Percentiles rank a stretch among this genome's conserved stretches.
These are phyloP conservation scores for Metschnikowia lunata DNA, from an alignment of 805 yeast species.

Conservation along the genomic window DNA sequence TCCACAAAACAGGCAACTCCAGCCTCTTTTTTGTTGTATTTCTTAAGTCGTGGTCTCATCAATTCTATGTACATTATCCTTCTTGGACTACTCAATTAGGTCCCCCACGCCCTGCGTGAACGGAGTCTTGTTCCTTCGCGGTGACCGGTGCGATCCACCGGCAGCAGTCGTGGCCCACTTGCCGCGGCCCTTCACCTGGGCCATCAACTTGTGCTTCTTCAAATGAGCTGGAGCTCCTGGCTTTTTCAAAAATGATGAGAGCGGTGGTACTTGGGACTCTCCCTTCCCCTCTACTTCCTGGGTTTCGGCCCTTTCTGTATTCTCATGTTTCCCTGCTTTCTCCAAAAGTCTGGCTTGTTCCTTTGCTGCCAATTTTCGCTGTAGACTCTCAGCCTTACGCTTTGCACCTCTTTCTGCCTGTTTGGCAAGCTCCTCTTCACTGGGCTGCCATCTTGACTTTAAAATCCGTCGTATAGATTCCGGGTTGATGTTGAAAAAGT, in stretches of 20 bases:
- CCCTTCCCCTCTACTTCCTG: neutral
- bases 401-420: conserved; percentile 48
- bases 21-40: no score
- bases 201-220: neutral
- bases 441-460: conserved; percentile 73
- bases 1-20: no score
- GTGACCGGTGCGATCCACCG: no score
- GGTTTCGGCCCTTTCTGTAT: neutral
- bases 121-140: conserved; percentile 13
- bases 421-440: conserved; percentile 44
- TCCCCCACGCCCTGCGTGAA: conserved; percentile 24
- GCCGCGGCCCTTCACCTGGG: no score
- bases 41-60: neutral
- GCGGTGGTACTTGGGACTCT: neutral
- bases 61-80: conserved; percentile 8
- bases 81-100: conserved; percentile 18
- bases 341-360: neutral
- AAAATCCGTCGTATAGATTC: conserved; percentile 79
- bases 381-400: conserved; percentile 15
- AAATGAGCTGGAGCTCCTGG: neutral
- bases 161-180: no score
- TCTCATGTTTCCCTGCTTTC: neutral
- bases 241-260: neutral
- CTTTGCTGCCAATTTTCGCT: conserved; percentile 10
- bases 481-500: conserved; percentile 66